phyloP scores from a whole-genome alignment of 2,329 filamentous ascomycete genomes.

The Eutypa lata region DNA sequence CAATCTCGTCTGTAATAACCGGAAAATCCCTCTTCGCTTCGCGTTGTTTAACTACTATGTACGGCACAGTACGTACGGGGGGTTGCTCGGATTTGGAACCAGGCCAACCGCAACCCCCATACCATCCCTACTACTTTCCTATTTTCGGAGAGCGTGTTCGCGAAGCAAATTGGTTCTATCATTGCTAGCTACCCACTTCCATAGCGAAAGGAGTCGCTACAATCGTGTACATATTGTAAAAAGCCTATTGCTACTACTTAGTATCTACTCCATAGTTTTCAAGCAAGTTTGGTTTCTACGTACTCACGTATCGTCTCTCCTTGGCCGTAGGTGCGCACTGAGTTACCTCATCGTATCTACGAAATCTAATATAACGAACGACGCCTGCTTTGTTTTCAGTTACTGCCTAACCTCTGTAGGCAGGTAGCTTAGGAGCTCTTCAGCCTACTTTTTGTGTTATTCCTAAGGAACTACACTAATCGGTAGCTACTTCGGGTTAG shows the following conservation, averaged over 20 bases:
- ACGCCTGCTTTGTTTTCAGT: no score
- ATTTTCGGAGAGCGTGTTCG: not conserved
- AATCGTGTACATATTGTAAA: not conserved
- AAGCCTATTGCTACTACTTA: not conserved
- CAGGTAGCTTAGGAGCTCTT: no score
- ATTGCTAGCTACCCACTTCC: not conserved
- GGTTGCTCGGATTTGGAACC: not conserved
- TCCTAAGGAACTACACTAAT: no score
- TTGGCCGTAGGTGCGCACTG: not conserved
- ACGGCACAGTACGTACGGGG: no score
- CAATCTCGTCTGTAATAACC: conserved; percentile 71
- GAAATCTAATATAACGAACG: no score
- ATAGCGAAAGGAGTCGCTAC: not conserved
- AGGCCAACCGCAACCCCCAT: not conserved
- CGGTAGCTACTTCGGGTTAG: no score
- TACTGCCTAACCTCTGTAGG: no score
- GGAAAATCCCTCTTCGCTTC: not conserved
- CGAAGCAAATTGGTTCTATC: not conserved
- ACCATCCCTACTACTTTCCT: not conserved
- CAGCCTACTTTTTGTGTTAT: no score
- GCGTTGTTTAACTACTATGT: not conserved
- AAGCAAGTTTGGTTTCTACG: not conserved
- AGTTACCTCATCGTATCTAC: no score
- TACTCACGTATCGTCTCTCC: not conserved
- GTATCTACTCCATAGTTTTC: no score